phyloP scores from a whole-genome alignment of 192 early-diverging fungal species.

The Phlyctochytrium bullatum region DNA sequence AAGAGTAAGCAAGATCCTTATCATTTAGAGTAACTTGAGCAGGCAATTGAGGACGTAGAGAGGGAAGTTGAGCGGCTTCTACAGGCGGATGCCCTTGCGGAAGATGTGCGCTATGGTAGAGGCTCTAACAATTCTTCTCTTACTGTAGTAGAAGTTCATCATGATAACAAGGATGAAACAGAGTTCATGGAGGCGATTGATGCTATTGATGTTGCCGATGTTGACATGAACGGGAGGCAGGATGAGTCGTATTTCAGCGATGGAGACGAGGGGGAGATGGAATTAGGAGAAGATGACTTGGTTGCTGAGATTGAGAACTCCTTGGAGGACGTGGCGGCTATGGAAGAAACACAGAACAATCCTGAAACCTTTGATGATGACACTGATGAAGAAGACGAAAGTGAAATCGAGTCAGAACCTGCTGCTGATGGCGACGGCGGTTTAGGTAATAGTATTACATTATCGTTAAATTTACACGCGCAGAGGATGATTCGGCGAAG shows the following conservation, averaged over 20 bases:
- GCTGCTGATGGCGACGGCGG: conserved; percentile 33
- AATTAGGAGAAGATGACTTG: conserved; percentile 17
- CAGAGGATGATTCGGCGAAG: neutral
- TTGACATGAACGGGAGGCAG: conserved; percentile 18
- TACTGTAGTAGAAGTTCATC: too few relatives aligned
- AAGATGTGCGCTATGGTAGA: conserved; percentile 66
- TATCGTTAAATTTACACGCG: neutral
- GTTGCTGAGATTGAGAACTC: conserved; percentile 42
- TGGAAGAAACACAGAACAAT: conserved; percentile 15
- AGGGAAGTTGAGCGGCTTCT: conserved; percentile 78
- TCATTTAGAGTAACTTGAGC: neutral
- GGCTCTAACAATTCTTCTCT: neutral
- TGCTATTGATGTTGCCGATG: neutral
- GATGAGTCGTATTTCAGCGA: conserved; percentile 30
- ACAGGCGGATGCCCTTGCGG: conserved; percentile 67
- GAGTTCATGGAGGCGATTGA: too few relatives aligned
- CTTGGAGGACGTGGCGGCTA: conserved; percentile 35
- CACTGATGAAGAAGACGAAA: conserved; percentile 52
- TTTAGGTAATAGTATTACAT: conserved; percentile 26
- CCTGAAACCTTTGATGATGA: too few relatives aligned
- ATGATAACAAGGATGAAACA: too few relatives aligned
- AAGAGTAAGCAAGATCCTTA: conserved; percentile 53
- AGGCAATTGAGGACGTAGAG: conserved; percentile 82
- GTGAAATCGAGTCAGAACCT: conserved; percentile 44
- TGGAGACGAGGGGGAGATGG: conserved; percentile 1